These are phyloP conservation scores for Volutella citrinella DNA, from an alignment of 2,329 filamentous ascomycete species.

Conservation along the genomic window DNA sequence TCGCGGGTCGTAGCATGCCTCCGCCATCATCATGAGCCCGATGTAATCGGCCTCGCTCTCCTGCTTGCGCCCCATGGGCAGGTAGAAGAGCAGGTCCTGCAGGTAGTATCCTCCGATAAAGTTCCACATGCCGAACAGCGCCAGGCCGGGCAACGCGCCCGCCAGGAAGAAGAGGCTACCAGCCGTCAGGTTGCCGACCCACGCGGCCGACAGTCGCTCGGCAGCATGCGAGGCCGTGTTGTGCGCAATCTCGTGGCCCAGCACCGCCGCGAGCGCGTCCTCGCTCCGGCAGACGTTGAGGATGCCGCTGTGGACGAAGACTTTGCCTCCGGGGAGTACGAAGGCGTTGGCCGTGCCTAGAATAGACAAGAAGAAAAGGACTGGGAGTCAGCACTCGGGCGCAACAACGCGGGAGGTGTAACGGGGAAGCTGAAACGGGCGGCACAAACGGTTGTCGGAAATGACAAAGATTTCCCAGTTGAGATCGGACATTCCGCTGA, in stretches of 20 bases:
- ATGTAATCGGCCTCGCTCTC: constrained; percentile 80
- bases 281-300: constrained; percentile 64
- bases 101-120: constrained; percentile 44
- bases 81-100: constrained; percentile 61
- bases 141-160: constrained; percentile 39
- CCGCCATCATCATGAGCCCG: constrained; percentile 78
- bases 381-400: too few relatives aligned
- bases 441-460: constrained; percentile 53
- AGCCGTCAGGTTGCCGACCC: constrained; percentile 50
- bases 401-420: too few relatives aligned
- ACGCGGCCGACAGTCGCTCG: constrained; percentile 57
- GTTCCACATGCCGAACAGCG: constrained; percentile 37
- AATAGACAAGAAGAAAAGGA: too few relatives aligned
- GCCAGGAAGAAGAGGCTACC: constrained; percentile 49
- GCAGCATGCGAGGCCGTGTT: constrained; percentile 66
- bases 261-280: constrained; percentile 68
- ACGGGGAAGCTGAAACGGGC: too few relatives aligned
- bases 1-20: constrained; percentile 71
- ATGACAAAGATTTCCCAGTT: constrained; percentile 75
- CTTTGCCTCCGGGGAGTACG: constrained; percentile 74
- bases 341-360: constrained; percentile 67
- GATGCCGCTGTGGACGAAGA: constrained; percentile 76
- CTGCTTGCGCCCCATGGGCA: constrained; percentile 68
- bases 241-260: constrained; percentile 79
- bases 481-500: constrained; percentile 56